Base-by-base conservation (phyloP, 192 early-diverging fungal species). In the Podochytrium sp. region DNA sequence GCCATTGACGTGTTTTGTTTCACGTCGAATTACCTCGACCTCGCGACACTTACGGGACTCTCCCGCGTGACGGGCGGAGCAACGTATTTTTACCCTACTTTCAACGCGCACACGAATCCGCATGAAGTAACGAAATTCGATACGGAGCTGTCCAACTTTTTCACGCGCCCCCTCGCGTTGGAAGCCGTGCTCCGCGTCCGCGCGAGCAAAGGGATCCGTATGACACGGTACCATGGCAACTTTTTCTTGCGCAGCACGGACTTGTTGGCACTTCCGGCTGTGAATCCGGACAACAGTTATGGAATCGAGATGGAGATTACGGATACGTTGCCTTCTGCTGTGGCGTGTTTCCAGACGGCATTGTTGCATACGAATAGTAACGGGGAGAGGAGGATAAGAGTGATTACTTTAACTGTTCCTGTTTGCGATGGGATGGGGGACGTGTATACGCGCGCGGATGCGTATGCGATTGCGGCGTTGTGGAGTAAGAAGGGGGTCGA, bases 211-310 rank as follows among this genome's bases (percentile, higher is more conserved):
- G 95, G 95, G 0, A 80, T 98, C 43, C 82, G 90, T 40, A 94
- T 97, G 91, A 89, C 90, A 29, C 84, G 92, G 20, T 98, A 93
- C 82, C 94, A 99, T 57, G 97, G 97, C 16, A 96, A 97, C 90
- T 98, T 98, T 78, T 99, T 99, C 82, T 85, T 99, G 43, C 93
- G 96, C 7, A 94, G 94, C 50, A 91, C 95, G 29, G 97, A 99
- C 74, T 79, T 99, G 27, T 79, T 98, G 30, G 88, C 94, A 12
- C 78, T 99, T 58, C 97, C 97, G 43, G 96, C 92, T 66, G 97
- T 96, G 6, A 92, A 88, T 77, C 95, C 96, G 40, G 94, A 96
- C 83, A 94, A 95, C 73, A 86, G 86, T 14, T 99, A 96, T 74
- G 90, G 89, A 3, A 89, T 96, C 34, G 97, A 99, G 67, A 73